Base-by-base conservation (phyloP, 768 basidiomycete genomes). In the Dendrothele bispora region DNA sequence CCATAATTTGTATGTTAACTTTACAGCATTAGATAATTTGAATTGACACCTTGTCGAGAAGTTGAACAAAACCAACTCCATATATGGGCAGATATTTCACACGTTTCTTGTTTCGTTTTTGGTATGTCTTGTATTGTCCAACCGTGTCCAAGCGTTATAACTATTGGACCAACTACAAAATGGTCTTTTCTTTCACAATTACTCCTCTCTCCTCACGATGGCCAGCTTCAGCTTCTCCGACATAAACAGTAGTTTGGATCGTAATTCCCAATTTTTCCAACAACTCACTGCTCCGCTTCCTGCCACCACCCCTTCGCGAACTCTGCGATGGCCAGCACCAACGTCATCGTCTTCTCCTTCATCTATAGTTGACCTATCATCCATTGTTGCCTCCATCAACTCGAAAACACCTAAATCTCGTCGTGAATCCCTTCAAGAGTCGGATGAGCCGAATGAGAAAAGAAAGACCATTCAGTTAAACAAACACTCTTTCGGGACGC, bases 401-500 rank as follows among this genome's bases (percentile, higher is more conserved):
- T n/a, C n/a, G n/a, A n/a, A n/a, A 46, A 21, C 5, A 34, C 11
- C 8, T 8, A 43, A 2, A 11, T 18, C 3, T 22, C 36, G 17
- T 27, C 37, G 34, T 39, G 36, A 15, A 39, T 22, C 15, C 26
- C 36, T 47, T 38, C 26, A 25, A 25, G 34, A n/a, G n/a, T n/a
- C n/a, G n/a, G n/a, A n/a, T n/a, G n/a, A n/a, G n/a, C 7, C 18
- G 5, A 22, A 7, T 21, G 25, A 22, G 34, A 6, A 5, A 17
- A 5, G 6, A 2, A 2, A 38, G 27, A 8, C 14, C 4, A 26
- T 17, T 25, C 8, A 27, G 14, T 34, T 20, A 30, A 32, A 52
- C 15, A 28, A 25, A 21, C 24, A 24, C 50, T 18, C 35, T 55
- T 24, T 37, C 51, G 22, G 28, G n/a, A 42, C 24, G 43, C 7